Conservation (phyloP, 306 rosid genomes). For the Lathyrus aphaca region DNA sequence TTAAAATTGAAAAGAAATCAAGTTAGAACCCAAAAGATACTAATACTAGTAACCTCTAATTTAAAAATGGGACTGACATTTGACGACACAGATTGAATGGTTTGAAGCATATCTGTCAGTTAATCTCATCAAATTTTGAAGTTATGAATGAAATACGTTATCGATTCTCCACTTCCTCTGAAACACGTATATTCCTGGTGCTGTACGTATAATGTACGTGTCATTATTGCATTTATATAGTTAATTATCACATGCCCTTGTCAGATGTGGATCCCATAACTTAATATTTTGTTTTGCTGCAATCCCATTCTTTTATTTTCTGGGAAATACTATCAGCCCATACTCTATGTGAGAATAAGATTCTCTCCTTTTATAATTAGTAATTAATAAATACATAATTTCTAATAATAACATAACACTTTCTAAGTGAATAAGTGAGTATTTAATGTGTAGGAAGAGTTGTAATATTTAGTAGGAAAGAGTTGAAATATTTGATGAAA, state of each 20-base stretch:
- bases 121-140: slow-evolving; percentile 1
- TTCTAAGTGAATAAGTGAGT: no score
- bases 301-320: not conserved
- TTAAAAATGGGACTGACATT: not conserved
- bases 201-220: not conserved
- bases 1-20: no score
- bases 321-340: no score
- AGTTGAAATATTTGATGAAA: no score
- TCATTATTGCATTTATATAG: not conserved
- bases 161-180: slow-evolving; percentile 55
- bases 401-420: no score
- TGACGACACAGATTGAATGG: not conserved
- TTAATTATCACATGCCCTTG: slow-evolving; percentile 1
- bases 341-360: no score
- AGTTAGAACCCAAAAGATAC: no score
- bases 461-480: no score
- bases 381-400: no score
- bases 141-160: slow-evolving; percentile 20
- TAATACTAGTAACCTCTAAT: not conserved
- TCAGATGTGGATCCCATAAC: slow-evolving; percentile 5
- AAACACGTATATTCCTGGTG: slow-evolving; percentile 14
- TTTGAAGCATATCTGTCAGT: slow-evolving; percentile 3
- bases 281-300: no score
- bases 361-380: no score
- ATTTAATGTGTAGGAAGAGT: no score